phyloP scores from a whole-genome alignment of 2,329 filamentous ascomycete genomes.

The Lasiodiplodia hormozganensis region DNA sequence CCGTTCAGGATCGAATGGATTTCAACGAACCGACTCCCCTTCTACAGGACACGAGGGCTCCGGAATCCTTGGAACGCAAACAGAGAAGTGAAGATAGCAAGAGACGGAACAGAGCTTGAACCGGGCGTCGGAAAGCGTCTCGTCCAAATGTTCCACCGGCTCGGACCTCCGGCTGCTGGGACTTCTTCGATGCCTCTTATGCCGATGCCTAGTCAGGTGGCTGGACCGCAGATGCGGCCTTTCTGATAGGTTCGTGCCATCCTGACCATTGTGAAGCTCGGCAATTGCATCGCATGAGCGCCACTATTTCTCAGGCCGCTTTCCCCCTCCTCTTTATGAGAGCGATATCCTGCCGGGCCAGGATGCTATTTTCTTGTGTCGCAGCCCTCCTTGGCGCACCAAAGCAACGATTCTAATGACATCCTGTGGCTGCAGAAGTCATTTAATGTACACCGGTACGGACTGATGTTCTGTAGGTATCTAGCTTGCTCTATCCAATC shows the following conservation, averaged over 20 bases:
- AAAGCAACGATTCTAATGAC: constrained; percentile 25
- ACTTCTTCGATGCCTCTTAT: constrained; percentile 20
- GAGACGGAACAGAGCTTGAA: constrained; percentile 93
- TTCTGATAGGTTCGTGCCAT: constrained; percentile 6
- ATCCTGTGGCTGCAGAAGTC: constrained; percentile 16
- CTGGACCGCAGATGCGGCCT: constrained; percentile 23
- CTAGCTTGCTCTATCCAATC: constrained; percentile 27
- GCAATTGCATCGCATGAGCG: constrained; percentile 5
- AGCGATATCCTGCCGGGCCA: constrained; percentile 12
- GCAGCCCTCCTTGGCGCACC: constrained; percentile 13
- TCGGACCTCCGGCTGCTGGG: constrained; percentile 32
- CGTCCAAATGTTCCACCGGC: constrained; percentile 76
- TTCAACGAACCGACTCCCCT: constrained; percentile 81
- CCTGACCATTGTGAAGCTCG: neutral
- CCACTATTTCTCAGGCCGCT: neutral
- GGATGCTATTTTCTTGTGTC: constrained; percentile 14
- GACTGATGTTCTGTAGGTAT: constrained; percentile 24
- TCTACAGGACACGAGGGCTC: constrained; percentile 85
- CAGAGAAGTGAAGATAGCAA: constrained; percentile 92
- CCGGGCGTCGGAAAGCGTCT: constrained; percentile 78
- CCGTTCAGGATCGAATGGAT: constrained; percentile 93
- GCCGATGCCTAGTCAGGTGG: constrained; percentile 20
- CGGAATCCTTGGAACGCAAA: constrained; percentile 96
- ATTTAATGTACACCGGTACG: constrained; percentile 16
- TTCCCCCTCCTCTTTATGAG: neutral